phyloP scores from a whole-genome alignment of 306 rosid genomes.

The Echinosophora koreensis region DNA sequence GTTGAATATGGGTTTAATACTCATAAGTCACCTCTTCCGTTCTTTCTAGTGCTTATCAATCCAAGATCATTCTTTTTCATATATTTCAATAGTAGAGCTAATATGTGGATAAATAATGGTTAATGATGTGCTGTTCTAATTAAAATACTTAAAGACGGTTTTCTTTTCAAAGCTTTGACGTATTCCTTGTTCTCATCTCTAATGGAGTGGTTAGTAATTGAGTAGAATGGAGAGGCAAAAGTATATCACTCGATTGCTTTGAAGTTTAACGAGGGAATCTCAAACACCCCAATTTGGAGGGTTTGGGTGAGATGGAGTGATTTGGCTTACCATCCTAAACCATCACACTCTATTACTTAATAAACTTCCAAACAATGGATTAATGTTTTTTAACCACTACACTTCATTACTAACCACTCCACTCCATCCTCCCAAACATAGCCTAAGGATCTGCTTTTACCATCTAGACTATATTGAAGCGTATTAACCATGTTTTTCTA shows the following conservation, averaged over 20 bases:
- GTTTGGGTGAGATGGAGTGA: too few species aligned
- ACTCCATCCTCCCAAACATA: too few species aligned
- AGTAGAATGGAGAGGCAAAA: too few species aligned
- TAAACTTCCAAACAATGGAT: too few species aligned
- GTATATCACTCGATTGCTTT: too few species aligned
- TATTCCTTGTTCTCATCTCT: constrained; percentile 24
- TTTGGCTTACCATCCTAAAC: too few species aligned
- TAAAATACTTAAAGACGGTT: neutral
- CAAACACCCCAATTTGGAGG: too few species aligned
- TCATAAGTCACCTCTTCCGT: constrained; percentile 10
- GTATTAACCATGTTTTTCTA: neutral
- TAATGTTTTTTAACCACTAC: too few species aligned
- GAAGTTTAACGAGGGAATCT: too few species aligned
- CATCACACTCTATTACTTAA: too few species aligned
- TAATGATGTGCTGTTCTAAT: neutral
- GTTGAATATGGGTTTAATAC: neutral
- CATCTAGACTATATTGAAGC: neutral
- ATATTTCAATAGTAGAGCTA: neutral
- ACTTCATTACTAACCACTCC: too few species aligned
- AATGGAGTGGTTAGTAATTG: too few species aligned
- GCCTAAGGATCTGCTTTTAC: neutral
- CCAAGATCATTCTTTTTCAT: neutral
- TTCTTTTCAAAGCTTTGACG: neutral
- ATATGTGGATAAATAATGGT: neutral
- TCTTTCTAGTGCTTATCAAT: constrained; percentile 11